Evolutionary conservation across 2,329 filamentous ascomycete species (phyloP).

Genomic region (Coniella vitis): DNA sequence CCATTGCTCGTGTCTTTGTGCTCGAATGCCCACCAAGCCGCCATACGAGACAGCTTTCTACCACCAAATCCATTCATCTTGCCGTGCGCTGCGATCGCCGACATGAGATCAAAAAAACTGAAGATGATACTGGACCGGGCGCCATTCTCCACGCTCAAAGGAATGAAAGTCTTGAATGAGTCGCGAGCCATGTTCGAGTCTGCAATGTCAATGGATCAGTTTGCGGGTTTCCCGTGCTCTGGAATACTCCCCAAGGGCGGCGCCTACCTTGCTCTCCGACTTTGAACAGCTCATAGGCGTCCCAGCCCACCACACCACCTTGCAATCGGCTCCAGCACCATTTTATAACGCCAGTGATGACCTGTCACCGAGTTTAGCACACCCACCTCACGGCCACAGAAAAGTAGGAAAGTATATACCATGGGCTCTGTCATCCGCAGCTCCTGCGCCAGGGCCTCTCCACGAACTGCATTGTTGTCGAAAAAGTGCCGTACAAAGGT

Average conservation of each 20-base stretch:
- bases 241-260: not conserved
- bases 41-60: conserved; percentile 87
- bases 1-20: conserved; percentile 80
- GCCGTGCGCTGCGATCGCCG: conserved; percentile 84
- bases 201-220: conserved; percentile 29
- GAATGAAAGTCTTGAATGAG: conserved; percentile 94
- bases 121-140: conserved; percentile 84
- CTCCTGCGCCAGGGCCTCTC: conserved; percentile 72
- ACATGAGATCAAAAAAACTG: conserved; percentile 90
- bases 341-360: conserved; percentile 88
- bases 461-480: conserved; percentile 59
- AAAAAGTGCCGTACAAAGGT: conserved; percentile 93
- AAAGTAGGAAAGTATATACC: conserved; percentile 46
- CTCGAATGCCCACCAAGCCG: conserved; percentile 98
- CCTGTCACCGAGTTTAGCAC: conserved; percentile 44
- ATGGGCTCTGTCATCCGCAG: conserved; percentile 88
- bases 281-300: conserved; percentile 92
- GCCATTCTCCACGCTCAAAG: conserved; percentile 82
- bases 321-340: conserved; percentile 96
- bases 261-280: conserved; percentile 82
- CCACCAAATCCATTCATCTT: conserved; percentile 91
- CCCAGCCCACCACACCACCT: conserved; percentile 91
- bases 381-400: conserved; percentile 1
- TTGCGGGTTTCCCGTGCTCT: not conserved
- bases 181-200: conserved; percentile 89